Conservation (phyloP, 352 stramenopile species). For the Pythium phragmitis region DNA sequence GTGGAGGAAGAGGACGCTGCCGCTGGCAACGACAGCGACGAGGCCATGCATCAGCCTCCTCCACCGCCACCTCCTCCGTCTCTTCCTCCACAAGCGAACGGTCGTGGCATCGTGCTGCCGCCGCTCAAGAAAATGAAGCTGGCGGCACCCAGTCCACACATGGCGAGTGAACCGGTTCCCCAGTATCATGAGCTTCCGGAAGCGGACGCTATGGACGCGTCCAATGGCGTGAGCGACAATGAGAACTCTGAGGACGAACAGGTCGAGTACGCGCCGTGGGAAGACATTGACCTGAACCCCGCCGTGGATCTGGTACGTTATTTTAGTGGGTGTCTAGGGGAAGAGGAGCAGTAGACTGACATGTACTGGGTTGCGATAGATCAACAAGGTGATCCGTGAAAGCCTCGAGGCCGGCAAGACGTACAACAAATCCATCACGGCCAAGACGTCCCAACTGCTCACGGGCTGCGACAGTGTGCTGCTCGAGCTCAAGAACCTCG, state of each 20-base stretch:
- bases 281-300: slow-evolving; percentile 82
- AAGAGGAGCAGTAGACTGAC: too few species aligned
- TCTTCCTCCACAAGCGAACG: not conserved
- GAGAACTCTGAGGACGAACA: slow-evolving; percentile 86
- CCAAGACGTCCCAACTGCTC: slow-evolving; percentile 78
- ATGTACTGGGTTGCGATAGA: slow-evolving; percentile 21
- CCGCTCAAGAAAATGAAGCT: slow-evolving; percentile 19
- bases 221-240: slow-evolving; percentile 60
- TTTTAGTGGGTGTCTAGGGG: not conserved
- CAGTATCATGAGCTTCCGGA: not conserved
- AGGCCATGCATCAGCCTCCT: not conserved
- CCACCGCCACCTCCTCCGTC: not conserved
- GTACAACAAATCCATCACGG: slow-evolving; percentile 84
- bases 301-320: slow-evolving; percentile 66
- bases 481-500: slow-evolving; percentile 73
- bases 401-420: slow-evolving; percentile 77
- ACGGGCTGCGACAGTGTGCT: slow-evolving; percentile 73
- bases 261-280: slow-evolving; percentile 69
- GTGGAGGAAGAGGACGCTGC: slow-evolving; percentile 4
- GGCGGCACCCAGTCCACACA: not conserved
- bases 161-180: not conserved
- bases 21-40: not conserved
- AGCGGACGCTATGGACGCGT: slow-evolving; percentile 29
- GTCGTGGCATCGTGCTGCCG: slow-evolving; percentile 3
- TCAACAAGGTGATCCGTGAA: slow-evolving; percentile 63